Evolutionary conservation across 2,329 filamentous ascomycete genomes (phyloP), one percentile per base, ranked within the genome.

Genomic region (Cytospora mali): DNA sequence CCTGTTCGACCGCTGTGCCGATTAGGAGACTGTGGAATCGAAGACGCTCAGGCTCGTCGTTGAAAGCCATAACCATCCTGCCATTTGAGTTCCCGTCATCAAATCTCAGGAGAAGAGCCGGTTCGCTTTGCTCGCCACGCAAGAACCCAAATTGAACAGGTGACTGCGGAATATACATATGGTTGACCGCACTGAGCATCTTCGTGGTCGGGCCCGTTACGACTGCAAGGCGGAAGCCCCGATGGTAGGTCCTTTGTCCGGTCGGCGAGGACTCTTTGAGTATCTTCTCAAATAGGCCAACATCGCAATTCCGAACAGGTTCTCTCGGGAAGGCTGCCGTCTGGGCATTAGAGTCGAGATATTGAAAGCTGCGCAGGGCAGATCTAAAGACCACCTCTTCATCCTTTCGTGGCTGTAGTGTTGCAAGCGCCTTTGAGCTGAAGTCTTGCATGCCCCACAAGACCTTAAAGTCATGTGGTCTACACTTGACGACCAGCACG

Each of bases 381-480:
- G 85, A 83, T 69, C 88, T 86, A 72, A 91, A 92, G 2, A 90
- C 80, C 61, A 89, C 75, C 2, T 80, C 80, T 75, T 97, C 93
- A 58, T 91, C 89, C 31, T 81, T 80, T 48, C 86, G 84, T 7
- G 88, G 86, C 39, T 86, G 86, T 49, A 96, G 80, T 57, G 86
- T 90, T 28, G 83, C 81, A 70, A 93, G 89, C 2, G 94, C 86
- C 69, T 90, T 92, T 67, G 84, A 84, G 28, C 90, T 91, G 72
- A 96, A 94, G 64, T 96, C 92, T 67, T 93, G 92, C 75, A 96
- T 92, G 69, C 87, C 90, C 86, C 89, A 93, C 13, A 96, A 76
- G 66, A 85, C 87, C 65, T 88, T 85, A 77, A 90, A 96, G 71
- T 96, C 92, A n/a, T 84, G 79, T 69, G 93, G 90, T 16, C 81